Conservation (phyloP, 139 green algal species). For the Micractinium sp. region DNA sequence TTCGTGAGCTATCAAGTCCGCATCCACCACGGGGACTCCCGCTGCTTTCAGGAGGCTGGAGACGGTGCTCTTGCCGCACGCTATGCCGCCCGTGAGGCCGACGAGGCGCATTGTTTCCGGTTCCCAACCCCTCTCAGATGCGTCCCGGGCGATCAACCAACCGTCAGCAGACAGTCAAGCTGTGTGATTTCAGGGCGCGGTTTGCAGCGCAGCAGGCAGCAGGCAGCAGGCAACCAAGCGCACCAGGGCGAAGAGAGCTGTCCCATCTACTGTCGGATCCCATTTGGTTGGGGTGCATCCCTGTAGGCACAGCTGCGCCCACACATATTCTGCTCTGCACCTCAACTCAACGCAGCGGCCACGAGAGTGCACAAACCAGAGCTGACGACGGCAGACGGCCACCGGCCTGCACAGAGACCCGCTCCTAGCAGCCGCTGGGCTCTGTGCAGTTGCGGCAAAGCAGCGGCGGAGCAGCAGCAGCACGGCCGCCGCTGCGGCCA, state of each 20-base stretch:
- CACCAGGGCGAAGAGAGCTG: no score
- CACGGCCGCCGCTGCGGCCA: background rate
- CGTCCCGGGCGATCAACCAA: no score
- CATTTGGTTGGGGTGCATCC: no score
- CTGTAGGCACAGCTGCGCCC: no score
- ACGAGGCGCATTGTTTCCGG: constrained; percentile 73
- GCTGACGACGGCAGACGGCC: no score
- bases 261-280: background rate
- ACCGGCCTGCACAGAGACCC: no score
- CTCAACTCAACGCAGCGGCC: background rate
- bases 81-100: constrained; percentile 88
- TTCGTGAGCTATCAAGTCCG: constrained; percentile 71
- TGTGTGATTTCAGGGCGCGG: background rate
- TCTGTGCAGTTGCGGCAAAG: no score
- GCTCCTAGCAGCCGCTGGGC: no score
- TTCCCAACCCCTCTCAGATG: no score
- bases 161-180: no score
- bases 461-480: no score
- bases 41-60: constrained; percentile 39
- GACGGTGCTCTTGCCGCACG: constrained; percentile 81
- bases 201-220: background rate
- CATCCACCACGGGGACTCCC: constrained; percentile 75
- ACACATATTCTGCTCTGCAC: background rate
- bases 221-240: background rate
- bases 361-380: background rate